phyloP scores from a whole-genome alignment of 805 yeast species.

The Ascoidea tarda region DNA sequence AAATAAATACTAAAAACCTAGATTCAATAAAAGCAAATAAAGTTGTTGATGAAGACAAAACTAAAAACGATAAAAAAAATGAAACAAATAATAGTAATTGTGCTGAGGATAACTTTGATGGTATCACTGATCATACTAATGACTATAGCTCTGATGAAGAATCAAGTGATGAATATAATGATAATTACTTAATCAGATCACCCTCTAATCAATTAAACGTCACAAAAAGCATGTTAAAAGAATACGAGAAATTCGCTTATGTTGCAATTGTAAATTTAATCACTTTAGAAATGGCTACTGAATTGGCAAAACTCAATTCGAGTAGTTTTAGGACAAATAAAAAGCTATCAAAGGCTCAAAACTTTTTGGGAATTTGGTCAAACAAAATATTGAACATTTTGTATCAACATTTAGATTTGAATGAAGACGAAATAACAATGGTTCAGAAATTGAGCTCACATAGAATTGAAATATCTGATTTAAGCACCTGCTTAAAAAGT shows the following conservation, averaged over 20 bases:
- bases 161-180: conserved; percentile 22
- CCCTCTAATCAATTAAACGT: conserved; percentile 59
- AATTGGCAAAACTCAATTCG: conserved; percentile 42
- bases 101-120: conserved; percentile 17
- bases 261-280: conserved; percentile 71
- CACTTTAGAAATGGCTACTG: conserved; percentile 68
- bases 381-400: conserved; percentile 53
- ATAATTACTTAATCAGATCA: conserved; percentile 19
- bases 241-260: conserved; percentile 81
- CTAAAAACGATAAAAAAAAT: conserved; percentile 10
- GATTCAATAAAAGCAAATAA: background rate
- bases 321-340: conserved; percentile 34
- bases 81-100: conserved; percentile 14
- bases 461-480: conserved; percentile 63
- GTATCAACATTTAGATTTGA: conserved; percentile 69
- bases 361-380: conserved; percentile 77
- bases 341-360: conserved; percentile 52
- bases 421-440: conserved; percentile 71
- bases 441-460: conserved; percentile 76
- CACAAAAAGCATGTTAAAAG: conserved; percentile 70
- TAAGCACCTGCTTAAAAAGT: conserved; percentile 46
- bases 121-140: conserved; percentile 22
- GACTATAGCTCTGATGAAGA: conserved; percentile 17
- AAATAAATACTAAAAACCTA: conserved; percentile 4
- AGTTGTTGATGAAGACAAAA: conserved; percentile 2